Evolutionary conservation across 768 basidiomycete genomes (phyloP).

Genomic region (Hygrophorus russula): DNA sequence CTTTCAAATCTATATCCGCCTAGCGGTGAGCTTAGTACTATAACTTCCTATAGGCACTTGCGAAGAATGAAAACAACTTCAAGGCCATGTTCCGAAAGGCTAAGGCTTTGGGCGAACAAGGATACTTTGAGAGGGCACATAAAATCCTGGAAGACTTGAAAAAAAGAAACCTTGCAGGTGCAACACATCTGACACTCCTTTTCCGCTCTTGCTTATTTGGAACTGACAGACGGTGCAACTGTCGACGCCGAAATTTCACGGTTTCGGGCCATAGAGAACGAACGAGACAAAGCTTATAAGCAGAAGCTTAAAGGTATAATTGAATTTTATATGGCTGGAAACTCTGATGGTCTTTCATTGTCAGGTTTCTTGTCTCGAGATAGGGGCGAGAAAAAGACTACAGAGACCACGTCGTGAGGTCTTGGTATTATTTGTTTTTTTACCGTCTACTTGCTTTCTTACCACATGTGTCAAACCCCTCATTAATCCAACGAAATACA

Average conservation of each 20-base stretch:
- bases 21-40: not conserved
- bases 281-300: conserved; percentile 52
- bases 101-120: conserved; percentile 67
- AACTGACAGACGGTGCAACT: conserved; percentile 36
- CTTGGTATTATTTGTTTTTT: no score
- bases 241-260: conserved; percentile 58
- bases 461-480: no score
- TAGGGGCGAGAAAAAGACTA: conserved; percentile 13
- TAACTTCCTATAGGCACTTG: conserved; percentile 42
- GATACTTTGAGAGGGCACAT: conserved; percentile 65
- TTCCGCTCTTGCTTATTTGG: not conserved
- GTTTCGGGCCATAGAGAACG: conserved; percentile 51
- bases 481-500: no score
- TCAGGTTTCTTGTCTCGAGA: conserved; percentile 6
- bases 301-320: conserved; percentile 62
- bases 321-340: no score
- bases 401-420: not conserved
- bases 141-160: conserved; percentile 55
- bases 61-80: conserved; percentile 63
- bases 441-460: no score
- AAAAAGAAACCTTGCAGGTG: conserved; percentile 52
- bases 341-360: no score
- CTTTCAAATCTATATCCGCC: not conserved
- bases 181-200: conserved; percentile 3
- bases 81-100: conserved; percentile 78